Conservation (phyloP, 305 asterid genomes). For the Solanum hybrid region DNA sequence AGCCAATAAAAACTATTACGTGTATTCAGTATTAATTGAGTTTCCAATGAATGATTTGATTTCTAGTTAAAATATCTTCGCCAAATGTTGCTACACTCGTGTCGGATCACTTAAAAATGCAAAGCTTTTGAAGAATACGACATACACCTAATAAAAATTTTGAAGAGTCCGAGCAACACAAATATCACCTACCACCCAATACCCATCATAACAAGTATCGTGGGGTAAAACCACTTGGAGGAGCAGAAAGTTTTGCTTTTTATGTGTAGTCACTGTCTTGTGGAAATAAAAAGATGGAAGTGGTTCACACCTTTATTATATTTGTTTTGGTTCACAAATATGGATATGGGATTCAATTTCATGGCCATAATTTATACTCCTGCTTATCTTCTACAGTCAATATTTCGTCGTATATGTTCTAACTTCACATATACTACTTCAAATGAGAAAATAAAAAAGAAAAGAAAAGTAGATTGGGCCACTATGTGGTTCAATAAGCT, state of each 20-base stretch:
- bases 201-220: background rate
- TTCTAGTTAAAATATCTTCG: background rate
- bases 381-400: background rate
- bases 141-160: background rate
- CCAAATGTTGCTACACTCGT: background rate
- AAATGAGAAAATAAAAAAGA: background rate
- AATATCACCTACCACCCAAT: background rate
- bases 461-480: background rate
- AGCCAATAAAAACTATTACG: background rate
- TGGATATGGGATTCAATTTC: background rate
- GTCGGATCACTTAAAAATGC: background rate
- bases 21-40: background rate
- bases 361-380: background rate
- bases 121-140: background rate
- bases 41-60: background rate
- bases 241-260: background rate
- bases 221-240: background rate
- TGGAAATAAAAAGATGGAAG: background rate
- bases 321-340: conserved; percentile 2
- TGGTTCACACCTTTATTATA: background rate
- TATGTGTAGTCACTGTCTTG: background rate
- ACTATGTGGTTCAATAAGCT: background rate
- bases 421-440: background rate
- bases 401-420: background rate
- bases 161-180: background rate